Conservation (phyloP, 495 filamentous ascomycete species). For the Aspergillus avenaceus region DNA sequence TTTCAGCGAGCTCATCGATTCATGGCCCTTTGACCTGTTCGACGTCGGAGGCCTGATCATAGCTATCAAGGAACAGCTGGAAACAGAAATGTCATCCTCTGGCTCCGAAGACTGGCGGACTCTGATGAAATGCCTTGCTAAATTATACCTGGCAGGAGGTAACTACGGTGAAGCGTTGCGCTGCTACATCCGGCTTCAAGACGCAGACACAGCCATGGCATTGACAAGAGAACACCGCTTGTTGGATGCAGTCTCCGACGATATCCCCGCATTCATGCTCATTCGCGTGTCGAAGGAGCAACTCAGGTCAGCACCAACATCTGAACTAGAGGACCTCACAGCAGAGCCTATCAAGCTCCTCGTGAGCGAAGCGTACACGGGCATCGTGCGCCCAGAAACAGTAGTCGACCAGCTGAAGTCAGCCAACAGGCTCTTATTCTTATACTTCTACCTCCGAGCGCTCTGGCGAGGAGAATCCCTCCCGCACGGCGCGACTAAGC, state of each 20-base stretch:
- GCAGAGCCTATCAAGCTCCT: conserved; percentile 80
- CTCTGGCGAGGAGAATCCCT: conserved; percentile 73
- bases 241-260: conserved; percentile 78
- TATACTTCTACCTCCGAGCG: conserved; percentile 86
- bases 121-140: conserved; percentile 76
- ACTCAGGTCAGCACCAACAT: conserved; percentile 56
- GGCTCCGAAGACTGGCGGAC: conserved; percentile 81
- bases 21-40: conserved; percentile 83
- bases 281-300: conserved; percentile 77
- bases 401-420: conserved; percentile 71
- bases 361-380: conserved; percentile 85
- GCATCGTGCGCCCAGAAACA: conserved; percentile 71
- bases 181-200: conserved; percentile 85
- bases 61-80: conserved; percentile 70
- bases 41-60: conserved; percentile 64
- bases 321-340: conserved; percentile 72
- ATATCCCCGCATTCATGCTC: conserved; percentile 83
- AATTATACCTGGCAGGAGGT: conserved; percentile 72
- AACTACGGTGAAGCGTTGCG: conserved; percentile 77
- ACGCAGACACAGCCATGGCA: conserved; percentile 82
- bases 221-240: conserved; percentile 81
- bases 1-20: conserved; percentile 74
- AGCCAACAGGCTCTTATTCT: conserved; percentile 57
- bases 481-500: conserved; percentile 32
- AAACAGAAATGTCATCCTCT: conserved; percentile 60